These are phyloP conservation scores for Phytophthora kernoviae DNA, from an alignment of 352 stramenopile species.

Conservation along the genomic window DNA sequence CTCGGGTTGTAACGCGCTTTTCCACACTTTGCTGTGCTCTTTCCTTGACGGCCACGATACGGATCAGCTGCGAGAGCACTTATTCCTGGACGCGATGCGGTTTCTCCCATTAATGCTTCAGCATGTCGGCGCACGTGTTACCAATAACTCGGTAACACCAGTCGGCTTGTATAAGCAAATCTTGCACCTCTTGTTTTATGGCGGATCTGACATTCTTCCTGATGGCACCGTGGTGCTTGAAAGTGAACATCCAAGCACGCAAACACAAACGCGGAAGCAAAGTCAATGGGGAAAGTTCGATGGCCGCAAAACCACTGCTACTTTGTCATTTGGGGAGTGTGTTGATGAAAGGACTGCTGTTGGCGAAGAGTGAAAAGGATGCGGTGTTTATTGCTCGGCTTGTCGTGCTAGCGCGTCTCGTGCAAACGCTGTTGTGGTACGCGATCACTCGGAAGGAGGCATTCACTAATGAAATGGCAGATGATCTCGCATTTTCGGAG, in stretches of 20 bases:
- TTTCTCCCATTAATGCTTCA: constrained; percentile 79
- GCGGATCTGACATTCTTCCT: constrained; percentile 66
- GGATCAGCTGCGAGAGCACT: constrained; percentile 69
- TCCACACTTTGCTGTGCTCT: constrained; percentile 81
- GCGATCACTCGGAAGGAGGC: constrained; percentile 60
- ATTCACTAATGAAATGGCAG: constrained; percentile 66
- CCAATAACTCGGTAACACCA: constrained; percentile 24
- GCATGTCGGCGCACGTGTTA: constrained; percentile 42
- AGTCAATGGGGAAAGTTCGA: constrained; percentile 85
- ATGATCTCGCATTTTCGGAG: constrained; percentile 56
- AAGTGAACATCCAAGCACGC: constrained; percentile 77
- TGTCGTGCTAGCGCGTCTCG: constrained; percentile 67
- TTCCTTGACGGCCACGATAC: constrained; percentile 64
- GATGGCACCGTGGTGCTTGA: constrained; percentile 77
- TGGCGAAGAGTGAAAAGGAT: constrained; percentile 60
- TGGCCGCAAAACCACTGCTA: constrained; percentile 74
- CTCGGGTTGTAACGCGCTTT: constrained; percentile 77
- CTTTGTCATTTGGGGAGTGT: constrained; percentile 77
- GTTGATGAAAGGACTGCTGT: constrained; percentile 70
- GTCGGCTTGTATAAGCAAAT: constrained; percentile 48
- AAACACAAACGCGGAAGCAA: constrained; percentile 88
- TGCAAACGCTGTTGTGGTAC: constrained; percentile 84
- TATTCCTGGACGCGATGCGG: constrained; percentile 73
- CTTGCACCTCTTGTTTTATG: constrained; percentile 70
- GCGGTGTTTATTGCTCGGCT: constrained; percentile 66